Conservation (phyloP, 352 stramenopile genomes). For the Aphanomyces astaci region DNA sequence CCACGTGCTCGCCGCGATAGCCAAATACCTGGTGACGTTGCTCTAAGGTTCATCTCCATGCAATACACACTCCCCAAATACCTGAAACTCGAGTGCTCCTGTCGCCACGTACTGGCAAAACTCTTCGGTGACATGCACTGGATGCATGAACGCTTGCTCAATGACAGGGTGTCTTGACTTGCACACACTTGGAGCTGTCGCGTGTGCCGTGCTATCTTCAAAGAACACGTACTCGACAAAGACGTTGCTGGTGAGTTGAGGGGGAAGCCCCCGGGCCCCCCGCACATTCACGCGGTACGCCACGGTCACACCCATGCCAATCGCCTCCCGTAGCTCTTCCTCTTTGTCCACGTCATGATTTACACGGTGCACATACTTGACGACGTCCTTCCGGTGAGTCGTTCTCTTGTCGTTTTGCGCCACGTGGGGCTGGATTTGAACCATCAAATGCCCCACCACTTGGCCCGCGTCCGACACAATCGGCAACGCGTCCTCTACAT, state of each 20-base stretch:
- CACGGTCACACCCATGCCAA: constrained; percentile 6
- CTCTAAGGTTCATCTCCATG: no score
- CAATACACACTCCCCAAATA: no score
- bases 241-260: constrained; percentile 15
- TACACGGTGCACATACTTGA: background rate
- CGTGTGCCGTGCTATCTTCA: background rate
- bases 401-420: background rate
- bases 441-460: constrained; percentile 8
- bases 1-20: constrained; percentile 18
- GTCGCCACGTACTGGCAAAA: constrained; percentile 15
- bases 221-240: constrained; percentile 23
- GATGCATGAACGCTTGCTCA: constrained; percentile 18
- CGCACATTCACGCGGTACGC: constrained; percentile 11
- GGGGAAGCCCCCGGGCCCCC: constrained; percentile 1
- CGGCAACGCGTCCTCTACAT: constrained; percentile 12
- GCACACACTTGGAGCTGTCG: constrained; percentile 3
- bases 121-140: constrained; percentile 11
- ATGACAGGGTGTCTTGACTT: constrained; percentile 21
- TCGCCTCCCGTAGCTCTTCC: background rate
- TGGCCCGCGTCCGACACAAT: constrained; percentile 7
- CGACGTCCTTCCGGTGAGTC: background rate
- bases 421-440: constrained; percentile 7
- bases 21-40: constrained; percentile 12
- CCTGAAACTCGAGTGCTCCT: constrained; percentile 5
- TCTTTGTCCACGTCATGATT: constrained; percentile 19